These are phyloP conservation scores for Coleophoma crateriformis DNA, from an alignment of 2,329 filamentous ascomycete species.

Conservation along the genomic window DNA sequence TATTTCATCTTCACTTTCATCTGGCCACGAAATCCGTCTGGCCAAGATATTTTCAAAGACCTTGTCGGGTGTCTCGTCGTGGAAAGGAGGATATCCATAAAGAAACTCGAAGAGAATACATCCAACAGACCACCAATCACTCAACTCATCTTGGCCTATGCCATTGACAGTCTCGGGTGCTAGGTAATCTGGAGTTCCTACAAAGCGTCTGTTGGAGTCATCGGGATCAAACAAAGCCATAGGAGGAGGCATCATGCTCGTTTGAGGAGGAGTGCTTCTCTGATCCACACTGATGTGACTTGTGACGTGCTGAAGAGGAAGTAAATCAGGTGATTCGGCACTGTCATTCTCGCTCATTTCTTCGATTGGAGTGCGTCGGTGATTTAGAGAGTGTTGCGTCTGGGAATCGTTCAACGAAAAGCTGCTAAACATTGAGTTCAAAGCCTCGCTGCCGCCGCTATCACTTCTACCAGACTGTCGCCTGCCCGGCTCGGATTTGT, in stretches of 20 bases:
- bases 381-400: constrained; percentile 24
- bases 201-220: constrained; percentile 87
- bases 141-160: constrained; percentile 92
- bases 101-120: constrained; percentile 97
- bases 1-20: constrained; percentile 70
- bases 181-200: constrained; percentile 94
- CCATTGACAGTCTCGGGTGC: constrained; percentile 96
- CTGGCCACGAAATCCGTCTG: constrained; percentile 88
- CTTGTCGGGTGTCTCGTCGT: constrained; percentile 81
- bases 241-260: constrained; percentile 78
- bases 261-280: constrained; percentile 54
- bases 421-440: constrained; percentile 76
- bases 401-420: constrained; percentile 67
- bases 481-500: constrained; percentile 48
- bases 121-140: constrained; percentile 99
- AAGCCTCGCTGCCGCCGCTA: constrained; percentile 81
- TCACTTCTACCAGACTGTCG: constrained; percentile 83
- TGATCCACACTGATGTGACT: constrained; percentile 35
- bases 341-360: constrained; percentile 69
- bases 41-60: constrained; percentile 96
- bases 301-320: constrained; percentile 50
- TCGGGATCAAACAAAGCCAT: constrained; percentile 95
- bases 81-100: constrained; percentile 90
- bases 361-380: constrained; percentile 59
- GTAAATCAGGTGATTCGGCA: constrained; percentile 72